phyloP scores from a whole-genome alignment of 305 asterid genomes.

The Plantago coronopus region DNA sequence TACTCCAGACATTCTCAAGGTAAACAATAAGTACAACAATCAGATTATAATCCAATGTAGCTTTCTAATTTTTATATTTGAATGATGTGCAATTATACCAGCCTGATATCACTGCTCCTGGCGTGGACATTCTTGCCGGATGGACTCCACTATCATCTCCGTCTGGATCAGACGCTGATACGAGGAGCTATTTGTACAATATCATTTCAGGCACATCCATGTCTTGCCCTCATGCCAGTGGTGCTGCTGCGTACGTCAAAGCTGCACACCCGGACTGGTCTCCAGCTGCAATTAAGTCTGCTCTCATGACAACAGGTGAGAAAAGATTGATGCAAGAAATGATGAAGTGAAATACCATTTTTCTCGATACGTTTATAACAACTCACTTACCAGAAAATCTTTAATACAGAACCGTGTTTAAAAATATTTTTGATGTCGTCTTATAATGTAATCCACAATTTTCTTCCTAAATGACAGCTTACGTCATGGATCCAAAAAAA shows the following conservation, averaged over 20 bases:
- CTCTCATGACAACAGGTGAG: conserved; percentile 60
- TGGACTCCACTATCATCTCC: conserved; percentile 49
- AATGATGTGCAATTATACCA: conserved; percentile 7
- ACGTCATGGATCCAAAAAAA: conserved; percentile 35
- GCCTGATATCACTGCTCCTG: conserved; percentile 68
- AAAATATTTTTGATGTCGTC: neutral
- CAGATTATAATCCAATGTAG: neutral
- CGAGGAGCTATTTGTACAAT: conserved; percentile 42
- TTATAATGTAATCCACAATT: neutral
- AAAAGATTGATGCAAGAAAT: neutral
- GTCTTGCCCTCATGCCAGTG: conserved; percentile 61
- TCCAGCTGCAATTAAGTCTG: conserved; percentile 65
- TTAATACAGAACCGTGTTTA: neutral
- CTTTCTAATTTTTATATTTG: neutral
- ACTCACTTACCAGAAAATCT: neutral
- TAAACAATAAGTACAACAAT: conserved; percentile 4
- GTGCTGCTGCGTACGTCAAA: conserved; percentile 56
- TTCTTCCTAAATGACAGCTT: conserved; percentile 31
- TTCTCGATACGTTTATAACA: neutral
- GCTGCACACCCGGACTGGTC: conserved; percentile 53
- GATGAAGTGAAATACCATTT: neutral
- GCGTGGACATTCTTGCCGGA: conserved; percentile 65
- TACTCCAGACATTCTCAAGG: conserved; percentile 58
- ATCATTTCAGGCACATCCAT: conserved; percentile 61
- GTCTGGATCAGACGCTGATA: conserved; percentile 28